phyloP scores from a whole-genome alignment of 129 eudicot genomes.

The Smallanthus sonchifolius region DNA sequence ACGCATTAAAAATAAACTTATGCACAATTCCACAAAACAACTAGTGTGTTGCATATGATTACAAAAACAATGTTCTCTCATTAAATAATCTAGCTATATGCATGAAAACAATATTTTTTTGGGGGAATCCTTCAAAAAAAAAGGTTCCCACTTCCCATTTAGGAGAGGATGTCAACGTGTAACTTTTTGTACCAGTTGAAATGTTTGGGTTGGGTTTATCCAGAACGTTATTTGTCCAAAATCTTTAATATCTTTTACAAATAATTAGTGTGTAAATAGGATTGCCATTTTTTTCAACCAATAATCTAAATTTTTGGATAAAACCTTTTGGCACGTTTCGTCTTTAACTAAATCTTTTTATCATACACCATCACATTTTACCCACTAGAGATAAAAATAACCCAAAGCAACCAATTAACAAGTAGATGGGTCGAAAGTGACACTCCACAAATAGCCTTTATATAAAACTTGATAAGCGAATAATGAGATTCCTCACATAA shows the following conservation, averaged over 20 bases:
- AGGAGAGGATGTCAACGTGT: not conserved
- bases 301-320: not conserved
- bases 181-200: not conserved
- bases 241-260: not conserved
- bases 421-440: not conserved
- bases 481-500: conserved; percentile 54
- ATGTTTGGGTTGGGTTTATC: not conserved
- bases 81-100: not conserved
- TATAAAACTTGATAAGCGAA: not conserved
- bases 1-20: not conserved
- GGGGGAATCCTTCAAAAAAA: not conserved
- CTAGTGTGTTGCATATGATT: not conserved
- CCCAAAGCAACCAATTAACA: not conserved
- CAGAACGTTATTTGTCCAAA: not conserved
- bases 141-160: not conserved
- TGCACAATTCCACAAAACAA: not conserved
- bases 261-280: not conserved
- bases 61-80: not conserved
- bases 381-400: not conserved
- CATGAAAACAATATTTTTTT: not conserved
- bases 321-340: not conserved
- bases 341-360: not conserved
- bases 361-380: not conserved
- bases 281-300: not conserved
- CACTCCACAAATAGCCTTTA: not conserved